Percentiles rank a stretch among this genome's conserved stretches.
phyloP scores from a whole-genome alignment of 371 early-diverging fungal species.

The Mucor lusitanicus region DNA sequence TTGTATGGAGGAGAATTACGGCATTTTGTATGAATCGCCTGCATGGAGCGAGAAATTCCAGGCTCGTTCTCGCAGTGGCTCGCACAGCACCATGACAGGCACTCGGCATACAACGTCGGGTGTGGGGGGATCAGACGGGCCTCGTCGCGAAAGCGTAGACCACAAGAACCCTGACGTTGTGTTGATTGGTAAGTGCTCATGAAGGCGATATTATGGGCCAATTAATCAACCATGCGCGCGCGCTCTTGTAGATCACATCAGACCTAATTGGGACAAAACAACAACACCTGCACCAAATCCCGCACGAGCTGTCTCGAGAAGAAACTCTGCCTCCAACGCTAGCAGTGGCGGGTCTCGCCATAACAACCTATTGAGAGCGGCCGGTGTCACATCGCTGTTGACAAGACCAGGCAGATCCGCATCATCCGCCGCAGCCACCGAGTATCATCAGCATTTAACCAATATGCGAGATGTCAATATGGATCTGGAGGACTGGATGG shows the following conservation, averaged over 20 bases:
- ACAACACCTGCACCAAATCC: constrained; percentile 21
- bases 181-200: constrained; percentile 59
- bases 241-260: constrained; percentile 67
- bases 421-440: constrained; percentile 46
- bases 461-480: constrained; percentile 76
- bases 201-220: not conserved
- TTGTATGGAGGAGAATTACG: constrained; percentile 87
- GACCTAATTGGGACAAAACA: constrained; percentile 70
- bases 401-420: constrained; percentile 47
- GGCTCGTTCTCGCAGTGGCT: constrained; percentile 28
- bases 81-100: constrained; percentile 30
- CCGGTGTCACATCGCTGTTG: constrained; percentile 25
- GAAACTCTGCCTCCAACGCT: constrained; percentile 49
- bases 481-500: constrained; percentile 89
- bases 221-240: not conserved
- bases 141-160: constrained; percentile 60
- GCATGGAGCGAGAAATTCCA: constrained; percentile 42
- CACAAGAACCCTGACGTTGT: constrained; percentile 71
- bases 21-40: constrained; percentile 72
- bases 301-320: constrained; percentile 38
- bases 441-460: constrained; percentile 59
- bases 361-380: constrained; percentile 20
- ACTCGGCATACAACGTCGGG: constrained; percentile 51
- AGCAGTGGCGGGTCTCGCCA: constrained; percentile 1
- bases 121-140: constrained; percentile 22